Base-by-base conservation (phyloP, 2,329 filamentous ascomycete species). In the Acrodontium crateriforme region DNA sequence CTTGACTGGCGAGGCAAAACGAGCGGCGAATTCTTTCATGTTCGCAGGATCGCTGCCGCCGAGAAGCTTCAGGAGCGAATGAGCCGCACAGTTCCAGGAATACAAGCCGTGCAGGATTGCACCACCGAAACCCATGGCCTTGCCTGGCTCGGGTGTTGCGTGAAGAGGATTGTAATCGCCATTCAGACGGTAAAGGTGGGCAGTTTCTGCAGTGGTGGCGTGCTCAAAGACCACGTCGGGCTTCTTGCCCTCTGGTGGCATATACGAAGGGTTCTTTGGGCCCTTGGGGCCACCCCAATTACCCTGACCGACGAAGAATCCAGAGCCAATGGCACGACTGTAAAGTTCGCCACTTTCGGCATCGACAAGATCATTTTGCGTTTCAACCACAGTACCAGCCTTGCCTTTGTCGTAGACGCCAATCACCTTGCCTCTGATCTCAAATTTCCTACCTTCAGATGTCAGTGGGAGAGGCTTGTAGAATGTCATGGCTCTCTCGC, bases 151-250 rank as follows among this genome's bases (percentile, higher is more conserved):
- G 9, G 83, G 83, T 11, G 79, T 80, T 5, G 82, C 83, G 52
- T 93, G 84, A 18, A 93, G 73, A 16, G 84, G 85, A 62, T 93
- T 93, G 59, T 93, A 93, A 60, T 93, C 85, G 40, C 84, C 84
- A 45, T 92, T 93, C 27, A 93, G 68, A 58, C 69, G 70, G 56
- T 89, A 89, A 30, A 89, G 62, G 38, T 79, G 69, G 6, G 81
- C 72, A 4, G 80, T 80, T 59, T 85, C 73, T 29, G 61, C 49
- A 15, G 62, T 78, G 4, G 78, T 83, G 55, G 83, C 75, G 45
- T 78, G 69, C 28, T 39, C 37, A 41, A 79, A 69, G 5, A 73
- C 67, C 23, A 63, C 69, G 55, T 91, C 82, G 10, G 84, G 78
- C 27, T 63, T 59, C 57, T 73, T 72, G 38, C 66, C 75, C 50